These are phyloP conservation scores for Candida verbasci DNA, from an alignment of 805 yeast genomes.

Conservation along the genomic window DNA sequence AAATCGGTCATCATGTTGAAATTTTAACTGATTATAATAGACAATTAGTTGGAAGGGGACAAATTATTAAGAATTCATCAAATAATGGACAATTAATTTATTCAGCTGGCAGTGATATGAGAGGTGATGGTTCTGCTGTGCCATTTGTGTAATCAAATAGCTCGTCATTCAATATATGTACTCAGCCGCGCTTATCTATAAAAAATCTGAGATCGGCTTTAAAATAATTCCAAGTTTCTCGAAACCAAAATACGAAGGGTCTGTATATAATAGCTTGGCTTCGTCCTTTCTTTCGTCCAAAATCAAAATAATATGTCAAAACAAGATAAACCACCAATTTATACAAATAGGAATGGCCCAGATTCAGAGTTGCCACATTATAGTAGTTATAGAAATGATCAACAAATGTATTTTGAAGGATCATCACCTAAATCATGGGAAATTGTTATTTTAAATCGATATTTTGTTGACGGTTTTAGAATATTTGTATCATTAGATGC, in stretches of 20 bases:
- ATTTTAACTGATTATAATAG: conserved; percentile 40
- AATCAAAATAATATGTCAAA: background rate
- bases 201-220: conserved; percentile 1
- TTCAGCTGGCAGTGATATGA: conserved; percentile 71
- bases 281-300: too few species aligned
- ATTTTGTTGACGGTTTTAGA: conserved; percentile 4
- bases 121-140: conserved; percentile 82
- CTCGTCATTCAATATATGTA: too few species aligned
- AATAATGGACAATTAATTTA: conserved; percentile 43
- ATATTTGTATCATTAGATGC: conserved; percentile 8
- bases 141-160: conserved; percentile 25
- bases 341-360: conserved; percentile 2
- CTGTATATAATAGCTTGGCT: background rate
- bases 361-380: background rate
- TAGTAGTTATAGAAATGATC: background rate
- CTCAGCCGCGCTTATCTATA: conserved; percentile 2
- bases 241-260: background rate
- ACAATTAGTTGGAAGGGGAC: conserved; percentile 63
- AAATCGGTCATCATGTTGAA: conserved; percentile 55
- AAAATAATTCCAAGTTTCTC: background rate
- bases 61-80: conserved; percentile 53
- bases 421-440: conserved; percentile 1
- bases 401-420: conserved; percentile 4
- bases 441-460: conserved; percentile 6
- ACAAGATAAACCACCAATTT: conserved; percentile 2